phyloP scores from a whole-genome alignment of 208 protist genomes.

The Borovskyia barvae region DNA sequence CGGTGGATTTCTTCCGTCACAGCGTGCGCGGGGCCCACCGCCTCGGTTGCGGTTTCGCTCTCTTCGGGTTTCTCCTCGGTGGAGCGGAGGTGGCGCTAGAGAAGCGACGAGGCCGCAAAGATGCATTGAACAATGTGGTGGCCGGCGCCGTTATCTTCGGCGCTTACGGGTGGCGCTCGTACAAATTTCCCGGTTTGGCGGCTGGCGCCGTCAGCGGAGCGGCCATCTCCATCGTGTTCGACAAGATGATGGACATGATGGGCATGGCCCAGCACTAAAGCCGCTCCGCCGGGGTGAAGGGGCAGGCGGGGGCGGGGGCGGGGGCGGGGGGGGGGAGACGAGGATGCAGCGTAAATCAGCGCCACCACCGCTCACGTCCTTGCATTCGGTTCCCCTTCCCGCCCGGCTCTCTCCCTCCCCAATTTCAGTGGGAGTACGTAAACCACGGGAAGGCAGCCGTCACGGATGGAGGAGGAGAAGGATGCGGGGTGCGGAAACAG shows the following conservation, averaged over 20 bases:
- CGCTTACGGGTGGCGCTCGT: constrained; percentile 79
- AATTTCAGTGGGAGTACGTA: too few species aligned
- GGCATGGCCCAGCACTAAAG: constrained; percentile 69
- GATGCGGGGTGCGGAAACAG: too few species aligned
- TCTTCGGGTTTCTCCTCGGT: constrained; percentile 89
- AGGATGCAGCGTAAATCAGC: too few species aligned
- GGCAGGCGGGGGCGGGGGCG: too few species aligned
- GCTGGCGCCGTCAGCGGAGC: constrained; percentile 63
- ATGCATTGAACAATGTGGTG: constrained; percentile 80
- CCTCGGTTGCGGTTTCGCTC: constrained; percentile 74
- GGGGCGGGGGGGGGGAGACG: too few species aligned
- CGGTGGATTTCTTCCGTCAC: constrained; percentile 84
- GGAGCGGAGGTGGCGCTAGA: constrained; percentile 88
- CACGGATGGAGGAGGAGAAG: too few species aligned
- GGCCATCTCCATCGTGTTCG: constrained; percentile 71
- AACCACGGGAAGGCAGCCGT: too few species aligned
- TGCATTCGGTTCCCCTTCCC: too few species aligned
- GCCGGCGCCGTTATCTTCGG: constrained; percentile 73
- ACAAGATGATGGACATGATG: constrained; percentile 75
- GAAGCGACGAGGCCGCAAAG: constrained; percentile 89
- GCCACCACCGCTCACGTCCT: too few species aligned
- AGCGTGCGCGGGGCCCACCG: constrained; percentile 62
- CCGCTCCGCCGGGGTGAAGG: too few species aligned
- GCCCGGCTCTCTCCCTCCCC: too few species aligned
- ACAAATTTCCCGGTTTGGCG: constrained; percentile 76